A percentile compares a stretch with the other conserved stretches of the same genome.
Evolutionary conservation across 2,329 filamentous ascomycete genomes (phyloP).

Genomic region (Penicillium sp.): DNA sequence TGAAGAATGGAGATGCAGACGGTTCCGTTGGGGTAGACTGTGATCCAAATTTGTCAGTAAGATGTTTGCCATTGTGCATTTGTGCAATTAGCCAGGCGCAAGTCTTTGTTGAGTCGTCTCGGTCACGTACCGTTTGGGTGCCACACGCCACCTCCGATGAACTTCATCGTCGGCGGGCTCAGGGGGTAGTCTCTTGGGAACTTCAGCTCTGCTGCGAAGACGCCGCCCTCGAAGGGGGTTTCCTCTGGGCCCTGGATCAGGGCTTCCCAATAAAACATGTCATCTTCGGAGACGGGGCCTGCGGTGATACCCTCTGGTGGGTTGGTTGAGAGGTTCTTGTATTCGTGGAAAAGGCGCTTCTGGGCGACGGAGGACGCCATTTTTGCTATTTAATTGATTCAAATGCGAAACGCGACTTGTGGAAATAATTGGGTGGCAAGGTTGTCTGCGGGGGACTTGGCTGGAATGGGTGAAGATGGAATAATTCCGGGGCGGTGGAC

Average conservation of each 20-base stretch:
- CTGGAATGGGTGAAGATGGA: slow-evolving; percentile 2
- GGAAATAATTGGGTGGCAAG: background rate
- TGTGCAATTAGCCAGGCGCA: background rate
- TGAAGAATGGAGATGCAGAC: slow-evolving; percentile 99
- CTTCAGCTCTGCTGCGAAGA: slow-evolving; percentile 91
- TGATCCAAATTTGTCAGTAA: background rate
- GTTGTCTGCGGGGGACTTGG: background rate
- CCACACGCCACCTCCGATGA: slow-evolving; percentile 81
- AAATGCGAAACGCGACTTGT: background rate
- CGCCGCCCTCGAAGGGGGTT: slow-evolving; percentile 91
- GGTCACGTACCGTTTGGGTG: slow-evolving; percentile 79
- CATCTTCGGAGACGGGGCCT: slow-evolving; percentile 87
- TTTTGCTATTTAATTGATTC: background rate
- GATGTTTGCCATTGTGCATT: background rate
- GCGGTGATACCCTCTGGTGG: slow-evolving; percentile 97
- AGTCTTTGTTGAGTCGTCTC: slow-evolving; percentile 23
- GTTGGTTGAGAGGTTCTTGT: slow-evolving; percentile 88
- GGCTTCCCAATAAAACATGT: slow-evolving; percentile 94
- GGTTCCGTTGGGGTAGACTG: slow-evolving; percentile 86
- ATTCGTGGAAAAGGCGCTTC: slow-evolving; percentile 90
- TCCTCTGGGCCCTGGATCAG: slow-evolving; percentile 93
- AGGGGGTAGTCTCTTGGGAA: slow-evolving; percentile 98
- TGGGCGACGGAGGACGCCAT: slow-evolving; percentile 57
- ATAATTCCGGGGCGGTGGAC: slow-evolving; percentile 13
- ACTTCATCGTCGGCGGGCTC: slow-evolving; percentile 92